A percentile compares a stretch with the other conserved stretches of the same genome.
These are phyloP conservation scores for Raffaelea albimanens DNA, from an alignment of 2,329 filamentous ascomycete genomes.

Conservation along the genomic window DNA sequence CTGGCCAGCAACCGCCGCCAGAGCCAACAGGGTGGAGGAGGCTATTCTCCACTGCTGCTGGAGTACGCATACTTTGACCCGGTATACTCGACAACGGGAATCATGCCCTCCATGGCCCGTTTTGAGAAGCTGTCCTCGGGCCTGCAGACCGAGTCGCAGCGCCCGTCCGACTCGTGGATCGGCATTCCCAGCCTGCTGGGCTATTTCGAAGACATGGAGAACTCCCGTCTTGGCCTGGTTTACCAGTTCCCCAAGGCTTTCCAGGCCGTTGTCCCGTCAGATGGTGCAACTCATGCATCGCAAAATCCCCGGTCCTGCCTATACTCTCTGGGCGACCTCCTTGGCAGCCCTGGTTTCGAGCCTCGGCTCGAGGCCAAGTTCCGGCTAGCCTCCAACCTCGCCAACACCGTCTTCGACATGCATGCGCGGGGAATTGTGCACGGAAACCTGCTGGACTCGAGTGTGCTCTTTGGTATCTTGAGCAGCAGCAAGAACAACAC, in stretches of 20 bases:
- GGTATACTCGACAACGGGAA: slow-evolving; percentile 52
- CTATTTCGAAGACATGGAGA: slow-evolving; percentile 66
- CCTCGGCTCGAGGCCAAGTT: slow-evolving; percentile 69
- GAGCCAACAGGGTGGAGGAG: slow-evolving; percentile 27
- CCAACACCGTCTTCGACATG: slow-evolving; percentile 63
- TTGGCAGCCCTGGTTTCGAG: slow-evolving; percentile 43
- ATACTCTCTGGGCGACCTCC: slow-evolving; percentile 44
- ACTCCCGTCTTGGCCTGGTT: slow-evolving; percentile 62
- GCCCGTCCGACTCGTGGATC: slow-evolving; percentile 40
- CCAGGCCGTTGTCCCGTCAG: slow-evolving; percentile 34
- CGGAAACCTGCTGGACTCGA: slow-evolving; percentile 58
- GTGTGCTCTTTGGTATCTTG: slow-evolving; percentile 55
- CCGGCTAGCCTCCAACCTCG: slow-evolving; percentile 61
- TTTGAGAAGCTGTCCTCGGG: slow-evolving; percentile 55
- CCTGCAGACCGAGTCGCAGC: slow-evolving; percentile 42
- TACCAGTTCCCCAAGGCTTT: slow-evolving; percentile 64
- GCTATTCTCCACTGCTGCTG: slow-evolving; percentile 52
- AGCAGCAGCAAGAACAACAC: neutral
- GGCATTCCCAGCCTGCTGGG: slow-evolving; percentile 52
- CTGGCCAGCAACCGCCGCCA: slow-evolving; percentile 25
- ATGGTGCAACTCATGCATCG: neutral
- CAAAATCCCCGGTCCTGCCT: slow-evolving; percentile 37
- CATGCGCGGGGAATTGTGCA: slow-evolving; percentile 62
- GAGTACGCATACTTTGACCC: slow-evolving; percentile 61
- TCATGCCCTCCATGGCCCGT: slow-evolving; percentile 54